These are phyloP conservation scores for Sporothrix curviconia DNA, from an alignment of 2,329 filamentous ascomycete genomes.

Conservation along the genomic window DNA sequence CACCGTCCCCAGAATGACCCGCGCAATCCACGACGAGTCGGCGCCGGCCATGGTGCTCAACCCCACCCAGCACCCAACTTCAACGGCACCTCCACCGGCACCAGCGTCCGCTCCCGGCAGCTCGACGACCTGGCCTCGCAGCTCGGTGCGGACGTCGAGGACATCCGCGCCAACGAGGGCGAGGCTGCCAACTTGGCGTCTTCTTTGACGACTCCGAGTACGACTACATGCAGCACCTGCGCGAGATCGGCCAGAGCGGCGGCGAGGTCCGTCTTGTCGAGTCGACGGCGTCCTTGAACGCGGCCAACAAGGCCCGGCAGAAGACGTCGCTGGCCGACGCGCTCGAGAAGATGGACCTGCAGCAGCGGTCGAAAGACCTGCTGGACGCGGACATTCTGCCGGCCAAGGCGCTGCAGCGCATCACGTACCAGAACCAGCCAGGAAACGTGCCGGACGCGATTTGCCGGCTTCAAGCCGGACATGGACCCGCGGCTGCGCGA, in stretches of 20 bases:
- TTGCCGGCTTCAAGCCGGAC: constrained; percentile 88
- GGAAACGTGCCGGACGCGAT: constrained; percentile 86
- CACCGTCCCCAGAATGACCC: constrained; percentile 97
- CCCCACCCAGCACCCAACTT: constrained; percentile 47
- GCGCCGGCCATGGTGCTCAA: constrained; percentile 89
- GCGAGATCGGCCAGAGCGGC: constrained; percentile 69
- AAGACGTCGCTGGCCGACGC: constrained; percentile 80
- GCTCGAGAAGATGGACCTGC: constrained; percentile 55
- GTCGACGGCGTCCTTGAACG: constrained; percentile 52
- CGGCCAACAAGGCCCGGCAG: constrained; percentile 70
- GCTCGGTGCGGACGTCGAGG: constrained; percentile 59
- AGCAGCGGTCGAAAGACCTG: constrained; percentile 49
- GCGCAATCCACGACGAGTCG: constrained; percentile 82
- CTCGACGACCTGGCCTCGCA: constrained; percentile 71
- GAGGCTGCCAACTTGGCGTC: constrained; percentile 86
- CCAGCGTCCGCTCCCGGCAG: constrained; percentile 47
- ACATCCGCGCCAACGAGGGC: constrained; percentile 81
- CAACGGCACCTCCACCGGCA: not conserved
- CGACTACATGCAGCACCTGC: constrained; percentile 99
- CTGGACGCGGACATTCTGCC: constrained; percentile 71
- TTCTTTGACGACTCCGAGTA: constrained; percentile 94
- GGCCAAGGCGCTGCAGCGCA: constrained; percentile 68
- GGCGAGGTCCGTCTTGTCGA: constrained; percentile 82
- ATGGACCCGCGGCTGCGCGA: constrained; percentile 94
- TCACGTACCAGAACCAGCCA: constrained; percentile 88